Evolutionary conservation across 495 filamentous ascomycete species (phyloP).

Genomic region (Cladorrhinum samala): DNA sequence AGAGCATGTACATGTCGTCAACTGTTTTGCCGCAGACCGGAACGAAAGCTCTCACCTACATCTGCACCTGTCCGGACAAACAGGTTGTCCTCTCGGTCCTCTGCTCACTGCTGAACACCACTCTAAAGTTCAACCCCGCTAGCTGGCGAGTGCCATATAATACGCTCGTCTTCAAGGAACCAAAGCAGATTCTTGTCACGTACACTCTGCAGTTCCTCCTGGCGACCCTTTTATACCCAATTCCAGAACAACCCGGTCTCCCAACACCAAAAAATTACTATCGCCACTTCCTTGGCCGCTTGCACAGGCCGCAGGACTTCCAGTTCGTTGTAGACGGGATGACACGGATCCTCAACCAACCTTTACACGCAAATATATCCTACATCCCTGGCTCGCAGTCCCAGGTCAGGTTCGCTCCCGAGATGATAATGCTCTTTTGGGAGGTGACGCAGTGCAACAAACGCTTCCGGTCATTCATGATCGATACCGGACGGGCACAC

Average conservation of each 20-base stretch:
- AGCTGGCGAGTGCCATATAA: conserved; percentile 94
- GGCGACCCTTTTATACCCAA: conserved; percentile 79
- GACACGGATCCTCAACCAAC: conserved; percentile 87
- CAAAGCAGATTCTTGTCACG: conserved; percentile 85
- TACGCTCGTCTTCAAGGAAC: conserved; percentile 86
- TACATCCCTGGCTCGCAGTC: conserved; percentile 86
- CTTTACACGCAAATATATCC: conserved; percentile 77
- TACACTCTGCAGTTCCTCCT: conserved; percentile 91
- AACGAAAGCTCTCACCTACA: conserved; percentile 81
- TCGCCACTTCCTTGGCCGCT: conserved; percentile 81
- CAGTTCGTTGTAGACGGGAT: conserved; percentile 97
- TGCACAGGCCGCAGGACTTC: conserved; percentile 94
- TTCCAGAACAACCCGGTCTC: conserved; percentile 66
- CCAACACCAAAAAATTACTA: conserved; percentile 75
- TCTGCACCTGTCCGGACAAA: conserved; percentile 79
- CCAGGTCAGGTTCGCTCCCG: conserved; percentile 80
- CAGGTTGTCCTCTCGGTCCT: conserved; percentile 82
- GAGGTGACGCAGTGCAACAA: conserved; percentile 97
- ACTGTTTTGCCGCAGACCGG: conserved; percentile 80
- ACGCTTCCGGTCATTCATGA: conserved; percentile 92
- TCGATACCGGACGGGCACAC: conserved; percentile 87
- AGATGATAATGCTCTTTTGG: conserved; percentile 98
- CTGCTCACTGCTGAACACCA: conserved; percentile 94
- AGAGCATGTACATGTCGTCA: conserved; percentile 88
- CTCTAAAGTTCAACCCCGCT: conserved; percentile 93